Conservation (phyloP, 495 filamentous ascomycete genomes). For the Stereocaulon alpinum region DNA sequence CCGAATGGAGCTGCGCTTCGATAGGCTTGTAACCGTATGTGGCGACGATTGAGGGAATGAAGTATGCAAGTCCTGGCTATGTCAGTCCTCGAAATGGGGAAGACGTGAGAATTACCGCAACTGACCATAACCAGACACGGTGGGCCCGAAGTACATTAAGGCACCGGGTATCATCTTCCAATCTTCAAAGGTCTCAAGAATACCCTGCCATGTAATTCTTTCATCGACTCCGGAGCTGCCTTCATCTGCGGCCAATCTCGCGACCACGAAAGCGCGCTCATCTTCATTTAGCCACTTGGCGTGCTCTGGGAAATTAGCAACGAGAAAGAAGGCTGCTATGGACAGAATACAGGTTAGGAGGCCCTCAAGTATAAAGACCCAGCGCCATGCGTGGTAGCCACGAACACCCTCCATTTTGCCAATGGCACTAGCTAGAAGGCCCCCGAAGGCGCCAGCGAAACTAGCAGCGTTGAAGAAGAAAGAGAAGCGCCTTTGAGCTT, state of each 20-base stretch:
- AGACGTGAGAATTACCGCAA: not conserved
- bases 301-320: constrained; percentile 30
- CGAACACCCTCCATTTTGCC: constrained; percentile 50
- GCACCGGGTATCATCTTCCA: no score
- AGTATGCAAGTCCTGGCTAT: constrained; percentile 51
- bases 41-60: constrained; percentile 61
- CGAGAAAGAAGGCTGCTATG: constrained; percentile 24
- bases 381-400: constrained; percentile 47
- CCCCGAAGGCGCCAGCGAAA: constrained; percentile 29
- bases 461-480: constrained; percentile 26
- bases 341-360: constrained; percentile 21
- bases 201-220: no score
- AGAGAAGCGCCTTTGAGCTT: constrained; percentile 30
- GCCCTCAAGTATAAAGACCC: constrained; percentile 34
- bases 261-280: constrained; percentile 11
- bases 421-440: constrained; percentile 29
- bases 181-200: no score
- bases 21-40: constrained; percentile 58
- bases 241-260: not conserved
- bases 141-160: no score
- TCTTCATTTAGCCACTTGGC: constrained; percentile 24
- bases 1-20: constrained; percentile 56
- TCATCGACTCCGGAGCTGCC: no score
- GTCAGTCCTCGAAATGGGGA: not conserved
- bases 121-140: not conserved